These are phyloP conservation scores for Gossypioides kirkii DNA, from an alignment of 345 rosid species.

Conservation along the genomic window DNA sequence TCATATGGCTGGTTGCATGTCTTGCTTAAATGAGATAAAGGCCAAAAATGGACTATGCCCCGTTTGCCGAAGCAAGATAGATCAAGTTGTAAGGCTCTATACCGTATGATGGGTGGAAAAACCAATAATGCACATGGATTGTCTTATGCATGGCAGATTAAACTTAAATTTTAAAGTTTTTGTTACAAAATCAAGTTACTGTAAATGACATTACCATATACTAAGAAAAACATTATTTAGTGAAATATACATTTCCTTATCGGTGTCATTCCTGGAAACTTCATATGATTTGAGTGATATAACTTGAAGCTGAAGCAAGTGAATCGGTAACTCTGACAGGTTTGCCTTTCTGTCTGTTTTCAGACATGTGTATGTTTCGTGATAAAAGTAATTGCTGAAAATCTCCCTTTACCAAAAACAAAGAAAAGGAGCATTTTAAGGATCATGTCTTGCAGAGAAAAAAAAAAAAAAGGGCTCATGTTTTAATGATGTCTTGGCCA, in stretches of 20 bases:
- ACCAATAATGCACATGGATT: not conserved
- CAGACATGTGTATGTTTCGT: not conserved
- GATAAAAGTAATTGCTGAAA: not conserved
- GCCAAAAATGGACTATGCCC: conserved; percentile 47
- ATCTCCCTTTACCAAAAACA: not conserved
- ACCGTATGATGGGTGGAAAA: conserved; percentile 28
- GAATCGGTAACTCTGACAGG: not conserved
- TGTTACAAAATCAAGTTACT: not conserved
- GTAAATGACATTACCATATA: not conserved
- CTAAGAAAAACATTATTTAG: not conserved
- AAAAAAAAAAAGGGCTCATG: not conserved
- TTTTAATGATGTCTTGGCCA: not conserved
- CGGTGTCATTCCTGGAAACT: not conserved
- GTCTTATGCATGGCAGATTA: not conserved
- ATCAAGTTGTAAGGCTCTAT: conserved; percentile 39
- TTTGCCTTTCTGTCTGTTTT: not conserved
- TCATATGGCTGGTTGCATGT: conserved; percentile 56
- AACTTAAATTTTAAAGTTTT: not conserved
- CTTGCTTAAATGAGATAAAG: conserved; percentile 45
- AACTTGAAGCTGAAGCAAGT: not conserved
- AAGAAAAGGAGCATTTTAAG: not conserved
- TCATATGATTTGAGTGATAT: not conserved
- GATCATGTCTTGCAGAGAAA: not conserved
- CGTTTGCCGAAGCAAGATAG: conserved; percentile 41
- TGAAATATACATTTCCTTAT: not conserved